phyloP scores from a whole-genome alignment of 2,329 filamentous ascomycete genomes.

The Coniosporium tulheliwenetii region DNA sequence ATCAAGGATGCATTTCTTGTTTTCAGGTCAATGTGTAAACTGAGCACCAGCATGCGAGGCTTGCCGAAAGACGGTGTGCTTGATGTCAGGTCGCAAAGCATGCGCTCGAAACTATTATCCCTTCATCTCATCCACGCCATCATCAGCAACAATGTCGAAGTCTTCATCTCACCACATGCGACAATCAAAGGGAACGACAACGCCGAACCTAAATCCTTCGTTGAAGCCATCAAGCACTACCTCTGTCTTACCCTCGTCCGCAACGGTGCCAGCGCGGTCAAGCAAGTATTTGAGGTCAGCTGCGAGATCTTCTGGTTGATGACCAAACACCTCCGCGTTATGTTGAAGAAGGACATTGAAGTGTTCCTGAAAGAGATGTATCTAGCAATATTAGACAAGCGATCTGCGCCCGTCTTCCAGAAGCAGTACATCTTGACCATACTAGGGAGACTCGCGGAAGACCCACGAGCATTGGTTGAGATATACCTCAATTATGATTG shows the following conservation, averaged over 20 bases:
- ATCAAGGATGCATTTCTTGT: slow-evolving; percentile 95
- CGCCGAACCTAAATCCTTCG: slow-evolving; percentile 75
- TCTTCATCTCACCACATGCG: slow-evolving; percentile 83
- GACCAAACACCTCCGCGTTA: slow-evolving; percentile 81
- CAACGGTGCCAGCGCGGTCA: slow-evolving; percentile 87
- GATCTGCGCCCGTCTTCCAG: slow-evolving; percentile 72
- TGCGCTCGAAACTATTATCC: slow-evolving; percentile 92
- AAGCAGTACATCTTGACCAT: slow-evolving; percentile 86
- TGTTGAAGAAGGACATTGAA: slow-evolving; percentile 97
- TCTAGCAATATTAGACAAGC: slow-evolving; percentile 74
- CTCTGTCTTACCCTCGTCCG: slow-evolving; percentile 86
- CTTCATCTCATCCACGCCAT: slow-evolving; percentile 91
- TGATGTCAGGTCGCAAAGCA: slow-evolving; percentile 83
- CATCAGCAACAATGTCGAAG: slow-evolving; percentile 79
- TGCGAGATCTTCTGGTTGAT: slow-evolving; percentile 98
- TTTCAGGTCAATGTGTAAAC: slow-evolving; percentile 92
- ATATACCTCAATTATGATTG: slow-evolving; percentile 98
- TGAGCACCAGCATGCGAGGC: slow-evolving; percentile 64
- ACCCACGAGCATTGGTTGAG: slow-evolving; percentile 81
- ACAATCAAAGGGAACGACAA: slow-evolving; percentile 85
- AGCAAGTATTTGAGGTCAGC: slow-evolving; percentile 84
- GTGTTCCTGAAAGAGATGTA: slow-evolving; percentile 98
- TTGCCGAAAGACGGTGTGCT: slow-evolving; percentile 81
- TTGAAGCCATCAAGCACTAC: slow-evolving; percentile 94
- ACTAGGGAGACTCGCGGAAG: slow-evolving; percentile 66